Evolutionary conservation across 192 early-diverging fungal genomes (phyloP), one percentile per base, ranked within the genome.

Genomic region (Irineochytrium annulatum): DNA sequence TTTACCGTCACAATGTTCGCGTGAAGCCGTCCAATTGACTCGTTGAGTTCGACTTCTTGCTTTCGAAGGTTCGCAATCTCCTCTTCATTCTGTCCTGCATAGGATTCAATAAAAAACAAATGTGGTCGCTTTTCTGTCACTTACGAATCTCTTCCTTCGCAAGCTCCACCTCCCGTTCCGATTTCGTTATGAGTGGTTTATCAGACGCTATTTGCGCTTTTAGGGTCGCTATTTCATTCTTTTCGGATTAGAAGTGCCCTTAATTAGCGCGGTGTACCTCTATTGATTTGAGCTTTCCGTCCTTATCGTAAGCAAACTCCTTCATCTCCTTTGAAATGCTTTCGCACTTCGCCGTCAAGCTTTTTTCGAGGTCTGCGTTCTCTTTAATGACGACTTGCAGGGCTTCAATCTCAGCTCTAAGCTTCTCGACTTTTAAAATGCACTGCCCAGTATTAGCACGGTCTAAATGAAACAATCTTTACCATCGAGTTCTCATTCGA

Each of bases 401-500:
- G 31, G 62, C 68, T 14, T 69, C 26, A 22, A 84, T 84, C 11
- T 77, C 73, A 28, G 43, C 29, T n/a, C 75, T 66, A 34, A 70
- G 65, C 56, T 72, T 76, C 16, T 63, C 32, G 0, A 68, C 70
- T 1, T 89, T 77, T 2, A 69, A 57, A 4, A 72, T 52, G 20
- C 74, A 70, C 68, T 60, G n/a, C 1, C 27, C 11, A 6, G 28
- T 19, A 34, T 33, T 24, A 57, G 34, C 35, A 6, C 22, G 48
- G 32, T 19, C 26, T 32, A 55, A 24, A 58, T 29, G 8, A 58
- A 44, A 0, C 6, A 3, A 20, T 13, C 30, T 43, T 68, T 60
- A 89, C 85, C 80, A 88, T 82, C 22, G 88, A 73, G 52, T 86
- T 77, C 2, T 79, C 79, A 60, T 91, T 97, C 22, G 86, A 89